These are phyloP conservation scores for Diutina mesorugosa DNA, from an alignment of 1,139 yeast species.

Conservation along the genomic window DNA sequence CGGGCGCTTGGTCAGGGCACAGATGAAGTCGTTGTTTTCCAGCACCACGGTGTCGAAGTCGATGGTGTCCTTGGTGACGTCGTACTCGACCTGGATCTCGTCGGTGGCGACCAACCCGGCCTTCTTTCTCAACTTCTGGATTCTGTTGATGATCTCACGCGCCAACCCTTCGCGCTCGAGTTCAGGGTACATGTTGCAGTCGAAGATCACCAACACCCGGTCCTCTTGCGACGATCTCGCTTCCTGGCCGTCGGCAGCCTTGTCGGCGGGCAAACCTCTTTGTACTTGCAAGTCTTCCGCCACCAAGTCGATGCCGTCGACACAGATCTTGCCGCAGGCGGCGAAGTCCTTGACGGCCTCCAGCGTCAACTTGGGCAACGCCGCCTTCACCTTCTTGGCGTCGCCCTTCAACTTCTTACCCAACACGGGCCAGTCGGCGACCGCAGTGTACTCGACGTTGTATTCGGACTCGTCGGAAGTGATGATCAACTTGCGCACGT, in stretches of 20 bases:
- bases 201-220: slow-evolving; percentile 68
- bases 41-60: slow-evolving; percentile 52
- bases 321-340: slow-evolving; percentile 59
- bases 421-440: slow-evolving; percentile 97
- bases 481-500: slow-evolving; percentile 76
- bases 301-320: slow-evolving; percentile 81
- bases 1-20: slow-evolving; percentile 66
- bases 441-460: slow-evolving; percentile 85
- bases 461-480: slow-evolving; percentile 86
- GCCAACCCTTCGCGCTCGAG: slow-evolving; percentile 89
- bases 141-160: slow-evolving; percentile 92
- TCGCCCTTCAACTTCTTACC: slow-evolving; percentile 96
- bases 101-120: slow-evolving; percentile 92
- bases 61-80: slow-evolving; percentile 57
- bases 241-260: slow-evolving; percentile 59
- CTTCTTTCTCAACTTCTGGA: slow-evolving; percentile 95
- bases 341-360: slow-evolving; percentile 73
- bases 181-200: slow-evolving; percentile 78
- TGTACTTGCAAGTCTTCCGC: slow-evolving; percentile 82
- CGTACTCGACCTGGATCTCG: slow-evolving; percentile 80
- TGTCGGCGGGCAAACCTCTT: slow-evolving; percentile 65
- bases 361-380: slow-evolving; percentile 70
- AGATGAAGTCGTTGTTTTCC: slow-evolving; percentile 53
- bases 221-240: slow-evolving; percentile 71
- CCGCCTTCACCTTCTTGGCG: slow-evolving; percentile 88